phyloP scores from a whole-genome alignment of 1,284 basidiomycete genomes.

The Psilocybe mexicana region DNA sequence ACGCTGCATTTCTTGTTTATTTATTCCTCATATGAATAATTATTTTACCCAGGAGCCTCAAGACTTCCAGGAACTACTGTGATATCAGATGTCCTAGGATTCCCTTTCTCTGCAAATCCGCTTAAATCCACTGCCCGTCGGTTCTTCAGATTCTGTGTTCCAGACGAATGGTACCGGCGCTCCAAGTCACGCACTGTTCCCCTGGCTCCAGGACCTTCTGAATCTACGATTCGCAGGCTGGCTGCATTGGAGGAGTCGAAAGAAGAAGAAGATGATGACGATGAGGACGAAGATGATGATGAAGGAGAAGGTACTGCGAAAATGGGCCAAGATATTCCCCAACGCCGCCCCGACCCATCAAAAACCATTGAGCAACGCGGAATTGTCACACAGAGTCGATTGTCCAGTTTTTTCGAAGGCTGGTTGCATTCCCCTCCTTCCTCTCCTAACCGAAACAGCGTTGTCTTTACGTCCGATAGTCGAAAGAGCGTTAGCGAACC shows the following conservation, averaged over 20 bases:
- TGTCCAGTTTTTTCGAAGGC: conserved; percentile 64
- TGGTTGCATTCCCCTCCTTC: conserved; percentile 50
- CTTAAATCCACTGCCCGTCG: conserved; percentile 42
- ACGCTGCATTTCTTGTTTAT: conserved; percentile 24
- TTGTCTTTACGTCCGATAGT: conserved; percentile 38
- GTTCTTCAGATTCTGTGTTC: conserved; percentile 63
- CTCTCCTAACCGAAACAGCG: conserved; percentile 35
- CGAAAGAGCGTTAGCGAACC: conserved; percentile 71
- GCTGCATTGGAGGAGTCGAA: conserved; percentile 53
- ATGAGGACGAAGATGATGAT: conserved; percentile 45
- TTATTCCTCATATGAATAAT: conserved; percentile 12
- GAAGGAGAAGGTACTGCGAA: conserved; percentile 68
- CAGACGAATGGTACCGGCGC: conserved; percentile 78
- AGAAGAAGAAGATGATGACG: conserved; percentile 45
- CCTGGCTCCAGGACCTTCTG: conserved; percentile 48
- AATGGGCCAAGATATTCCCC: conserved; percentile 19
- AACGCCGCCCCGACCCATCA: conserved; percentile 8
- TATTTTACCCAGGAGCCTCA: conserved; percentile 36
- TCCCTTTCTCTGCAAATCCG: conserved; percentile 38
- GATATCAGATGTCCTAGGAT: conserved; percentile 40
- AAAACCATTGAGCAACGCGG: conserved; percentile 27
- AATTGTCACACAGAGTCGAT: conserved; percentile 50
- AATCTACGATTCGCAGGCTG: conserved; percentile 49
- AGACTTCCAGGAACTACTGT: conserved; percentile 39
- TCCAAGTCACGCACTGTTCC: conserved; percentile 55